phyloP scores from a whole-genome alignment of 768 basidiomycete genomes.

The Lactarius quietus region DNA sequence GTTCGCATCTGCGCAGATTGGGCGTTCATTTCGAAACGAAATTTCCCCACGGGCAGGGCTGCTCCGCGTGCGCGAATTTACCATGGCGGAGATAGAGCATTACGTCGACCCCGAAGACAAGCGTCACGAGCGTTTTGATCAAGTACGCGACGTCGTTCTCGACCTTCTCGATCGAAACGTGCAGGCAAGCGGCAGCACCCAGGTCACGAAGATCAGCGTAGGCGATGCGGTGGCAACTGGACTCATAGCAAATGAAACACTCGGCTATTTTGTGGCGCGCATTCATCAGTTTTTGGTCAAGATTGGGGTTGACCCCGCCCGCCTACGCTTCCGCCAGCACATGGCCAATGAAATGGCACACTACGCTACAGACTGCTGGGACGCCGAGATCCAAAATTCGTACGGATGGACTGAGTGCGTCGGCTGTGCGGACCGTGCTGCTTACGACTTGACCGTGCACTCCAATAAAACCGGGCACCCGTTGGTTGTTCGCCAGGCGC shows the following conservation, averaged over 20 bases:
- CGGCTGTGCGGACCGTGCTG: slow-evolving; percentile 96
- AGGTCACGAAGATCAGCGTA: slow-evolving; percentile 62
- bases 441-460: slow-evolving; percentile 94
- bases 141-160: slow-evolving; percentile 72
- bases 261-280: slow-evolving; percentile 95
- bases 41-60: slow-evolving; percentile 96
- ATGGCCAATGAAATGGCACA: slow-evolving; percentile 99
- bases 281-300: slow-evolving; percentile 86
- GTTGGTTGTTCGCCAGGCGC: slow-evolving; percentile 79
- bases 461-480: slow-evolving; percentile 77
- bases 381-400: slow-evolving; percentile 94
- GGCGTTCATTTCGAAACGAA: slow-evolving; percentile 95
- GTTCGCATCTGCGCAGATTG: slow-evolving; percentile 97
- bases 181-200: slow-evolving; percentile 72
- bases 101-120: slow-evolving; percentile 96
- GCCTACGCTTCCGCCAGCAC: slow-evolving; percentile 94
- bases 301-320: slow-evolving; percentile 81
- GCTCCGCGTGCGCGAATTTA: slow-evolving; percentile 96
- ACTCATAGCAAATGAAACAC: slow-evolving; percentile 92
- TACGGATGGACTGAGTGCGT: slow-evolving; percentile 98
- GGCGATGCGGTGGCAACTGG: slow-evolving; percentile 87
- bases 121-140: slow-evolving; percentile 75
- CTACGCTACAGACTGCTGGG: slow-evolving; percentile 99
- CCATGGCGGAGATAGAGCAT: slow-evolving; percentile 99
- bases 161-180: slow-evolving; percentile 76